Conservation (phyloP, 164 flowering plant species). For the Aristolochia californica region DNA sequence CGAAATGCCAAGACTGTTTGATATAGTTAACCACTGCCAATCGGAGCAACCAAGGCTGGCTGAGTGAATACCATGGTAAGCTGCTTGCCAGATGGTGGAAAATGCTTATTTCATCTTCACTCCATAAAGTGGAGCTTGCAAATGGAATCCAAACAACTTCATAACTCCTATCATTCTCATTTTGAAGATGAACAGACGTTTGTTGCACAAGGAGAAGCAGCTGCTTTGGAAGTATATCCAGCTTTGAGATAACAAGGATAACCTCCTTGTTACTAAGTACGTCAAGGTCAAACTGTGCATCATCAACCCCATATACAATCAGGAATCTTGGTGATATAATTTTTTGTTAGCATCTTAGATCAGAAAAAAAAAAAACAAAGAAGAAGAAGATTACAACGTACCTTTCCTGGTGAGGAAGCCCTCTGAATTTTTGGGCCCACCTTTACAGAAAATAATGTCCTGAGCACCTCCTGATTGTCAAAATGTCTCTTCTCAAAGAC, state of each 20-base stretch:
- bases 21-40: slow-evolving; percentile 32
- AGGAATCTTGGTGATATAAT: too few relatives aligned
- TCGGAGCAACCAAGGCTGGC: slow-evolving; percentile 45
- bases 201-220: slow-evolving; percentile 42
- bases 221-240: slow-evolving; percentile 37
- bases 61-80: slow-evolving; percentile 57
- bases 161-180: slow-evolving; percentile 20
- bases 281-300: slow-evolving; percentile 33
- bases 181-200: slow-evolving; percentile 22
- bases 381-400: background rate
- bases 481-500: slow-evolving; percentile 25
- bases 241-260: slow-evolving; percentile 51
- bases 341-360: too few relatives aligned
- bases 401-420: slow-evolving; percentile 16
- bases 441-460: slow-evolving; percentile 28
- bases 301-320: too few relatives aligned
- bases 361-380: too few relatives aligned
- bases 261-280: slow-evolving; percentile 49
- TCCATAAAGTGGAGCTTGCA: slow-evolving; percentile 35
- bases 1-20: slow-evolving; percentile 37
- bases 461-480: slow-evolving; percentile 62
- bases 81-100: slow-evolving; percentile 34
- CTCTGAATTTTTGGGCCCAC: slow-evolving; percentile 46
- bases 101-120: slow-evolving; percentile 21
- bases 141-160: slow-evolving; percentile 70